A percentile compares a stretch with the other conserved stretches of the same genome.
These are phyloP conservation scores for Meyerozyma guilliermondii DNA, from an alignment of 1,139 yeast species.

Conservation along the genomic window DNA sequence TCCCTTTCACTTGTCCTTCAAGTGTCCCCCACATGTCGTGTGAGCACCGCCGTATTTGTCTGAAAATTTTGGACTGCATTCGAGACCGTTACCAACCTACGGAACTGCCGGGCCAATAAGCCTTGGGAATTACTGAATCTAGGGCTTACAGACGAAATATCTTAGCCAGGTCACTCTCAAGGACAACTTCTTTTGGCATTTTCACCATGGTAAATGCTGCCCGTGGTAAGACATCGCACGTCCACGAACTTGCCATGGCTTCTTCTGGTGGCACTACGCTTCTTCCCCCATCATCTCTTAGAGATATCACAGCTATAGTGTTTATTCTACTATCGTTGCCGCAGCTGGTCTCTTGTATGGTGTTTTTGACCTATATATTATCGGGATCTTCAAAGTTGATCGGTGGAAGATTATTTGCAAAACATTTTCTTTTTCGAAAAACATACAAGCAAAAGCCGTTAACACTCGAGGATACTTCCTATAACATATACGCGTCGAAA, in stretches of 20 bases:
- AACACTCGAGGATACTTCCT: constrained; percentile 2
- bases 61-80: constrained; percentile 1
- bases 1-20: too few relatives aligned
- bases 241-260: background rate
- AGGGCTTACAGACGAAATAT: background rate
- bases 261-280: background rate
- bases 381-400: constrained; percentile 38
- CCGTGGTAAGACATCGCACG: background rate
- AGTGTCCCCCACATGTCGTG: constrained; percentile 1
- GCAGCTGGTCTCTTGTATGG: constrained; percentile 31
- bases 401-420: constrained; percentile 38
- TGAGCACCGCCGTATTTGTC: background rate
- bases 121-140: background rate
- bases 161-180: background rate
- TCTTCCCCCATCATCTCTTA: constrained; percentile 33
- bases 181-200: too few relatives aligned
- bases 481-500: constrained; percentile 15
- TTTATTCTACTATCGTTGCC: constrained; percentile 39
- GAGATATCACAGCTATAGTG: constrained; percentile 42
- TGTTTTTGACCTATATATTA: constrained; percentile 34
- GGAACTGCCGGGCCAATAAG: background rate
- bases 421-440: constrained; percentile 6
- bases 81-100: background rate
- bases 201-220: background rate
- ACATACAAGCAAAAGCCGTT: constrained; percentile 10